phyloP scores from a whole-genome alignment of 139 green algal genomes.

The Pseudopediastrum boryanum region DNA sequence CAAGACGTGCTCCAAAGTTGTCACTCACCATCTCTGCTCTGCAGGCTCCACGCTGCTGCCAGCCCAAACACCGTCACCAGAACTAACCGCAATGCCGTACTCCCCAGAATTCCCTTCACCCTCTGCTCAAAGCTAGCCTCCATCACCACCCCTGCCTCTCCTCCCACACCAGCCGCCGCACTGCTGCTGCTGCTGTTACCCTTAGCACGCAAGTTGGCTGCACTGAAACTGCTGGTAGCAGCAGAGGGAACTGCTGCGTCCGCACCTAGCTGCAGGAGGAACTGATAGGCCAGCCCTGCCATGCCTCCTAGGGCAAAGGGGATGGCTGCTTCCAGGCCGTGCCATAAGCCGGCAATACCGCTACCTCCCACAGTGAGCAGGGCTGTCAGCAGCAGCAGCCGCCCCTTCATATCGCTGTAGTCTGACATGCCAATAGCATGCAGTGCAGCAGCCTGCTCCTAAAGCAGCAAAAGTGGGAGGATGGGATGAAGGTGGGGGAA shows the following conservation, averaged over 20 bases:
- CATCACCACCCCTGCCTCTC: background rate
- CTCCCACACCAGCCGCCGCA: background rate
- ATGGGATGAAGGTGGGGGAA: background rate
- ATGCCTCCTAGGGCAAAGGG: constrained; percentile 74
- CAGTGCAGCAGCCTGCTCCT: constrained; percentile 66
- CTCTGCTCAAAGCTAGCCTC: no score
- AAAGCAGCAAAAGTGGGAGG: background rate
- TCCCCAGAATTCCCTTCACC: no score
- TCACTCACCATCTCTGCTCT: no score
- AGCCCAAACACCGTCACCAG: no score
- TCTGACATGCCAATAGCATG: constrained; percentile 60
- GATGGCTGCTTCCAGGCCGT: constrained; percentile 54
- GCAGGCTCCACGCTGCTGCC: no score
- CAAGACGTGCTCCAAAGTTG: no score
- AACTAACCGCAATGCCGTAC: no score
- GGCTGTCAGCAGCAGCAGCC: constrained; percentile 64
- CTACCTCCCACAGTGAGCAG: constrained; percentile 63
- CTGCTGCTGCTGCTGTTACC: background rate
- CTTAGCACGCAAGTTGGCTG: constrained; percentile 12
- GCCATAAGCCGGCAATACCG: constrained; percentile 41
- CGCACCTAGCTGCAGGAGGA: constrained; percentile 58
- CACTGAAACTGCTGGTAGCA: constrained; percentile 2
- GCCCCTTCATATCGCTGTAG: constrained; percentile 72
- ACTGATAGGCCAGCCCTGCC: constrained; percentile 73
- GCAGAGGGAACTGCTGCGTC: constrained; percentile 18